These are phyloP conservation scores for Alternaria gansuensis DNA, from an alignment of 2,329 filamentous ascomycete genomes.

Conservation along the genomic window DNA sequence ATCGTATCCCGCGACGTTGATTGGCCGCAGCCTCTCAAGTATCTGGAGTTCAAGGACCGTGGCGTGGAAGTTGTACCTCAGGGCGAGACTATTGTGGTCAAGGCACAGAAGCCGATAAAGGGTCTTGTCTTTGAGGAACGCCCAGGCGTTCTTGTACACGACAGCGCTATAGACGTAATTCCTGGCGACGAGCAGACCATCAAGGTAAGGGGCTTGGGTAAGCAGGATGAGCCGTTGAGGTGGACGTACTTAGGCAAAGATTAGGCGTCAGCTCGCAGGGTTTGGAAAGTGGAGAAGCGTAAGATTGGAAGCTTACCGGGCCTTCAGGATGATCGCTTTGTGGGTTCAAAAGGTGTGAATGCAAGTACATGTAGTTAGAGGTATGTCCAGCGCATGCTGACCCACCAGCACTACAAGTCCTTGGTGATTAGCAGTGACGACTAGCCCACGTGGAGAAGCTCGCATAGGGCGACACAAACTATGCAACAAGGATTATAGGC, in stretches of 20 bases:
- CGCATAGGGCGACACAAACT: constrained; percentile 5
- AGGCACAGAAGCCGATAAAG: constrained; percentile 63
- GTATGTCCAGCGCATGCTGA: constrained; percentile 20
- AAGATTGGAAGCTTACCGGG: not conserved
- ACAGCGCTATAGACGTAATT: constrained; percentile 66
- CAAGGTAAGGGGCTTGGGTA: constrained; percentile 54
- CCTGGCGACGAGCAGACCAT: constrained; percentile 66
- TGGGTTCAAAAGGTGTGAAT: constrained; percentile 6
- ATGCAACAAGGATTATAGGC: constrained; percentile 31
- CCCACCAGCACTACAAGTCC: constrained; percentile 13
- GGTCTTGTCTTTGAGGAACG: constrained; percentile 68
- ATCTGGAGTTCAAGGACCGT: constrained; percentile 63
- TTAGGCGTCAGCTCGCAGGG: constrained; percentile 30
- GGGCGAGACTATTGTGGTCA: constrained; percentile 58
- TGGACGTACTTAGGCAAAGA: constrained; percentile 58
- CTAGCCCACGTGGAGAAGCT: constrained; percentile 7
- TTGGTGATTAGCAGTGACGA: constrained; percentile 23
- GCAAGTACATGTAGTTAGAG: constrained; percentile 6
- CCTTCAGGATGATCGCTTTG: constrained; percentile 5
- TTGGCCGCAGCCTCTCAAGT: constrained; percentile 70
- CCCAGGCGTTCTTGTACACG: constrained; percentile 62
- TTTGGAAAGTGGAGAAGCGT: constrained; percentile 11
- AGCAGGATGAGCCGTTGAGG: constrained; percentile 52
- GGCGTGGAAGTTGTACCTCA: constrained; percentile 57
- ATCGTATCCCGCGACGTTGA: constrained; percentile 65